phyloP scores from a whole-genome alignment of 495 filamentous ascomycete species.

The Friedmanniomyces simplex region DNA sequence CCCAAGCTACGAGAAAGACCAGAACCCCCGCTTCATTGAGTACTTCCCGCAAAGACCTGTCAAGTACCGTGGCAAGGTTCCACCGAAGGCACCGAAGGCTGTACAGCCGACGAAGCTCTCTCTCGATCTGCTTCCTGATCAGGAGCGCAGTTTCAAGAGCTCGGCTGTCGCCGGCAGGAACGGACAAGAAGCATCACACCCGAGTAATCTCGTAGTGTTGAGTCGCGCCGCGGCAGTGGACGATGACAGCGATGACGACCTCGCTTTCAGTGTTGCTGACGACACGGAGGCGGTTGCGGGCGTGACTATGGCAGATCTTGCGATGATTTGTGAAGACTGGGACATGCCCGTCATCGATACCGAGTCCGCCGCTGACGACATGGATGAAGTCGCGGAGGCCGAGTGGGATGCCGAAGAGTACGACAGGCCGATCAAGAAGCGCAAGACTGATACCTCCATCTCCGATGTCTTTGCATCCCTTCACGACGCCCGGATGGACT shows the following conservation, averaged over 20 bases:
- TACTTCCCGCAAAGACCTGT: slow-evolving; percentile 66
- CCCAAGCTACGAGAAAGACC: slow-evolving; percentile 57
- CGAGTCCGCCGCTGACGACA: slow-evolving; percentile 6
- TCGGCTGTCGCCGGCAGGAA: background rate
- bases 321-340: slow-evolving; percentile 77
- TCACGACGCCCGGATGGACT: slow-evolving; percentile 40
- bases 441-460: background rate
- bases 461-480: slow-evolving; percentile 32
- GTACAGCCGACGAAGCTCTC: slow-evolving; percentile 77
- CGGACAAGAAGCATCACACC: background rate
- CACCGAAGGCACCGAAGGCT: slow-evolving; percentile 64
- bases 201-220: background rate
- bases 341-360: slow-evolving; percentile 25
- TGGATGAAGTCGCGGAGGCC: slow-evolving; percentile 8
- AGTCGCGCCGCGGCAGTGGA: slow-evolving; percentile 29
- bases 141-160: slow-evolving; percentile 68
- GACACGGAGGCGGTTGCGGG: slow-evolving; percentile 58
- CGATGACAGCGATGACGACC: slow-evolving; percentile 38
- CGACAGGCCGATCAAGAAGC: slow-evolving; percentile 26
- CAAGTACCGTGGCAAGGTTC: slow-evolving; percentile 56
- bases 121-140: slow-evolving; percentile 70
- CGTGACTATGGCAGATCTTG: slow-evolving; percentile 61
- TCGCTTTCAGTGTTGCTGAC: slow-evolving; percentile 45
- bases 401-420: slow-evolving; percentile 20
- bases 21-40: slow-evolving; percentile 57